Base-by-base conservation (phyloP, 768 basidiomycete genomes). In the Boletus pseudo-olivaceus region DNA sequence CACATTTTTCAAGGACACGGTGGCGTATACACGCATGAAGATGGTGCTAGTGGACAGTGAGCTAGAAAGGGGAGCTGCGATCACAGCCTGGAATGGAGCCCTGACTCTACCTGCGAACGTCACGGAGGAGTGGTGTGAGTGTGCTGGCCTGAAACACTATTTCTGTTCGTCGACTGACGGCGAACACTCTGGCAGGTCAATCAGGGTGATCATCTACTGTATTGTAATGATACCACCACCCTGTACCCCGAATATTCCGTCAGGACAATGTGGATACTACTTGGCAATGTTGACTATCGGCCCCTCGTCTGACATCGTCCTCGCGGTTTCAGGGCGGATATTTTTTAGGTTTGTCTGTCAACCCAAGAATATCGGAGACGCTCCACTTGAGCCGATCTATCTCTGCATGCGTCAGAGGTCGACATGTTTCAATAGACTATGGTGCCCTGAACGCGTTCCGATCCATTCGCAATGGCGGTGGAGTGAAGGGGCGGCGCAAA, bases 1-100 rank as follows among this genome's bases (percentile, higher is more conserved):
- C 17, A 67, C 50, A 1, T 84, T 86, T 65, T 82, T 62, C 68
- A 84, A 83, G 69, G 76, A 75, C 6, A 63, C 70, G 39, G 78
- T 83, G 57, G 73, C 82, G 69, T 86, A 84, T 63, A 68, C 80
- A 58, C 73, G 79, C 47, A 83, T 85, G 83, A 73, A 67, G 65
- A 71, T 74, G 59, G 63, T 60, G 51, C 54, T 69, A n/a, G 39
- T 34, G 49, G 49, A 40, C n/a, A 26, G 32, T 27, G 54, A n/a
- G n/a, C n/a, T n/a, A n/a, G n/a, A n/a, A 30, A 30, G 43, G 44
- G 19, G 23, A 49, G n/a, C 41, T 23, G 20, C 47, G 33, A 46
- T 53, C 50, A 49, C 47, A 44, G 17, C 8, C 12, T 48, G 47
- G 20, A 20, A 20, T 20, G 37, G 26, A 49, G 54, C 43, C 34